These are phyloP conservation scores for Aspergillus avenaceus DNA, from an alignment of 495 filamentous ascomycete genomes.

Conservation along the genomic window DNA sequence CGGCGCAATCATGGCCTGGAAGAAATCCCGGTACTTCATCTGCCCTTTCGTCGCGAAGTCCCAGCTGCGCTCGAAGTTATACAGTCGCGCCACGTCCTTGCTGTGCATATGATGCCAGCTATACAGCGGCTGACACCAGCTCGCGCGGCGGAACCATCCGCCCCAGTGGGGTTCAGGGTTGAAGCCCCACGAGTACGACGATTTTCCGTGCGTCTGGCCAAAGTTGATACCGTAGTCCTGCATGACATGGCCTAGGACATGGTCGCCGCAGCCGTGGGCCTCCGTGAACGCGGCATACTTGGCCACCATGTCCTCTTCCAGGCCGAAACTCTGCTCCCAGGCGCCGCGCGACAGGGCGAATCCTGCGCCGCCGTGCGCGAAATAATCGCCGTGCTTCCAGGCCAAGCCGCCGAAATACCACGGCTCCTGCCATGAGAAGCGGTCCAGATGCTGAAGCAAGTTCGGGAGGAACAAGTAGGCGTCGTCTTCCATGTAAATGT, in stretches of 20 bases:
- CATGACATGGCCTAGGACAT: slow-evolving; percentile 46
- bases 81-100: slow-evolving; percentile 24
- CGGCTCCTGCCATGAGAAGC: slow-evolving; percentile 37
- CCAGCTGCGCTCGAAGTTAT: slow-evolving; percentile 24
- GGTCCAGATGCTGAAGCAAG: slow-evolving; percentile 44
- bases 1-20: slow-evolving; percentile 14
- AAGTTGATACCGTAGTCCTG: slow-evolving; percentile 40
- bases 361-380: slow-evolving; percentile 58
- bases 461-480: slow-evolving; percentile 57
- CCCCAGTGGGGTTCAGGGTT: slow-evolving; percentile 37
- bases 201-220: slow-evolving; percentile 28
- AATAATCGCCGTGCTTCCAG: slow-evolving; percentile 37
- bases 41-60: slow-evolving; percentile 18
- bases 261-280: slow-evolving; percentile 45
- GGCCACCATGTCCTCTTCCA: slow-evolving; percentile 26
- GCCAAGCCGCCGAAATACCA: slow-evolving; percentile 52
- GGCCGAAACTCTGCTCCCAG: slow-evolving; percentile 36
- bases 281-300: slow-evolving; percentile 31
- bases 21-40: slow-evolving; percentile 22
- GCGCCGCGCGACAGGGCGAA: slow-evolving; percentile 52
- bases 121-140: slow-evolving; percentile 47
- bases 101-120: slow-evolving; percentile 45
- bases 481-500: slow-evolving; percentile 60
- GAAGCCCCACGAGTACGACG: slow-evolving; percentile 45
- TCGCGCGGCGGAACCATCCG: slow-evolving; percentile 23